Percentiles rank a stretch among this genome's conserved stretches.
These are phyloP conservation scores for Sclerotinia spermophila DNA, from an alignment of 2,329 filamentous ascomycete genomes.

Conservation along the genomic window DNA sequence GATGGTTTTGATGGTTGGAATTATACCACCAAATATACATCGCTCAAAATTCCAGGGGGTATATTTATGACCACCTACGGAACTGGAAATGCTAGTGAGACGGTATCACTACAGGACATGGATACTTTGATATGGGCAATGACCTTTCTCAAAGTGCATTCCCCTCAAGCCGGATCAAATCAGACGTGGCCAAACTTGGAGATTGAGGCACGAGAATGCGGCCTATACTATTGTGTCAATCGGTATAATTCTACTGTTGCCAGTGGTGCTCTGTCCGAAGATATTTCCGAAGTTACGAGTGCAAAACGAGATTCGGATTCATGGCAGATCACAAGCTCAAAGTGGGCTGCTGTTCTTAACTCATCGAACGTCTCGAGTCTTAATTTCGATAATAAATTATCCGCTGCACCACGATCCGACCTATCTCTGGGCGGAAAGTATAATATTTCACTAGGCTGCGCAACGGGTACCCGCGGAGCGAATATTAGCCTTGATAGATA, in stretches of 20 bases:
- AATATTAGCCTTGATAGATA: too few species aligned
- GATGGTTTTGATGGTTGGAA: constrained; percentile 8
- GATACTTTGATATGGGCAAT: constrained; percentile 6
- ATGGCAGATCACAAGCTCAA: constrained; percentile 8
- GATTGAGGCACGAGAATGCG: constrained; percentile 6
- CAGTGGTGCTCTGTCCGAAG: background rate
- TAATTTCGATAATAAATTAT: constrained; percentile 2
- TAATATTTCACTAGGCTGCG: constrained; percentile 4
- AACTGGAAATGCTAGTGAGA: constrained; percentile 7
- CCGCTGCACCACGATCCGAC: constrained; percentile 2
- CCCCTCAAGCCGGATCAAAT: background rate
- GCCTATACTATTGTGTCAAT: constrained; percentile 5
- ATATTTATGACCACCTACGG: constrained; percentile 6
- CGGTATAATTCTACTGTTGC: background rate
- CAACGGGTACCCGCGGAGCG: too few species aligned
- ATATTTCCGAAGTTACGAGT: background rate
- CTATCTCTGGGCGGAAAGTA: background rate
- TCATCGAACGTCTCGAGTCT: constrained; percentile 5
- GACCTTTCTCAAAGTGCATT: background rate
- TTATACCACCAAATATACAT: background rate
- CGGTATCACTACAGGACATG: background rate
- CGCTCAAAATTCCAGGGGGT: background rate
- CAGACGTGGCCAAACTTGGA: background rate
- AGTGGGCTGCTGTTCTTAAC: constrained; percentile 3
- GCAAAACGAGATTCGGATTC: constrained; percentile 5